Percentiles rank a stretch among this genome's conserved stretches.
Conservation (phyloP, 2,329 filamentous ascomycete species). For the Scedosporium boydii region DNA sequence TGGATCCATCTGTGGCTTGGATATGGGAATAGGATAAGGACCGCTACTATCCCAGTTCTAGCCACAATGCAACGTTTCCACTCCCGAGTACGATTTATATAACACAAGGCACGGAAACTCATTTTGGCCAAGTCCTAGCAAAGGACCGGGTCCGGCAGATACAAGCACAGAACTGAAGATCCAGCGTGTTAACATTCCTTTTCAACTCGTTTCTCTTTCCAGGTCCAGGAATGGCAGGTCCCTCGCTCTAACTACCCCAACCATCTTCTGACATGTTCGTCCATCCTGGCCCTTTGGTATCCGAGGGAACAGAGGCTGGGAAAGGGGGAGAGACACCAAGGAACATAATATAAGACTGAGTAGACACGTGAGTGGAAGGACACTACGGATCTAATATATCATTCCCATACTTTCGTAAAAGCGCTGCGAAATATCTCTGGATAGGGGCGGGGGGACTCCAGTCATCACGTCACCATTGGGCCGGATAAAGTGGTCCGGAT, state of each 20-base stretch:
- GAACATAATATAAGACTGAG: background rate
- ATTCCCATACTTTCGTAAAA: background rate
- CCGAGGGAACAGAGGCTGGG: background rate
- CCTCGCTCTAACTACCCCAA: background rate
- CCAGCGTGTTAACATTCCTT: background rate
- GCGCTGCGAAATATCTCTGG: background rate
- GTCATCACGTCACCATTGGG: background rate
- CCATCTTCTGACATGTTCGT: background rate
- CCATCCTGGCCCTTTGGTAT: background rate
- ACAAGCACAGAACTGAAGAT: background rate
- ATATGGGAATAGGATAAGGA: too few species aligned
- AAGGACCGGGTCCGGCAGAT: background rate
- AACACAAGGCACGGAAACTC: background rate
- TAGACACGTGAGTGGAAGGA: background rate
- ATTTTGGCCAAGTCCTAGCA: background rate
- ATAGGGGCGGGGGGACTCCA: background rate
- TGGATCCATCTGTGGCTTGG: too few species aligned
- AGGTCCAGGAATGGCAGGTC: background rate
- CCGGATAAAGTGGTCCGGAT: background rate
- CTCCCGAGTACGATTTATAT: background rate
- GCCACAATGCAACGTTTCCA: background rate
- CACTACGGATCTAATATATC: background rate
- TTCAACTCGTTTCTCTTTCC: background rate
- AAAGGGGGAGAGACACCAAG: background rate
- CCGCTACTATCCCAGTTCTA: background rate